A percentile compares a stretch with the other conserved stretches of the same genome.
phyloP scores from a whole-genome alignment of 805 yeast species.

The Monosporozyma unispora region DNA sequence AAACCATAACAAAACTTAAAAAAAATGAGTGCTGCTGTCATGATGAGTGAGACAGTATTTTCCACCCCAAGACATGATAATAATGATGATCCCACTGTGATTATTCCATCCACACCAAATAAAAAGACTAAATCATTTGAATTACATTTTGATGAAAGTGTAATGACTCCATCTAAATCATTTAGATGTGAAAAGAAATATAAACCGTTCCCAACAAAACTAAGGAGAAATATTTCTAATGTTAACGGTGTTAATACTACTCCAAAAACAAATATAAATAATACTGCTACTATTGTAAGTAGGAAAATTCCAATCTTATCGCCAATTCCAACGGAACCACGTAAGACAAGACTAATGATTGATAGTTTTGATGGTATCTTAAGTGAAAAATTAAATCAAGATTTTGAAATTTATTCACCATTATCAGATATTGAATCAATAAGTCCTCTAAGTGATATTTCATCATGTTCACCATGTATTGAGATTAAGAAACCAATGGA shows the following conservation, averaged over 20 bases:
- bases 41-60: conserved; percentile 1
- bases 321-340: neutral
- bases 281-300: neutral
- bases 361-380: conserved; percentile 6
- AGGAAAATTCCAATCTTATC: neutral
- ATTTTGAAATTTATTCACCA: conserved; percentile 8
- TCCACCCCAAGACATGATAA: conserved; percentile 14
- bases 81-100: neutral
- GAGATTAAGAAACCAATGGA: conserved; percentile 10
- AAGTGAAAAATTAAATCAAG: conserved; percentile 7
- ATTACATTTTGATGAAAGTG: neutral
- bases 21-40: neutral
- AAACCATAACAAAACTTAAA: neutral
- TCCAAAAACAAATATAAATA: neutral
- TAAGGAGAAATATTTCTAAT: neutral
- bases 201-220: neutral
- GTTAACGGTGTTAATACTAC: neutral
- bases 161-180: conserved; percentile 9
- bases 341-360: neutral
- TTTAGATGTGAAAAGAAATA: conserved; percentile 3
- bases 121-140: conserved; percentile 5
- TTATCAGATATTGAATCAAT: conserved; percentile 14
- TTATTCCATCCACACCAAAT: conserved; percentile 11
- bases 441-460: conserved; percentile 20
- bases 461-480: conserved; percentile 13